Evolutionary conservation across 169 alveolate species (phyloP).

Genomic region (Plasmodium falciparum): DNA sequence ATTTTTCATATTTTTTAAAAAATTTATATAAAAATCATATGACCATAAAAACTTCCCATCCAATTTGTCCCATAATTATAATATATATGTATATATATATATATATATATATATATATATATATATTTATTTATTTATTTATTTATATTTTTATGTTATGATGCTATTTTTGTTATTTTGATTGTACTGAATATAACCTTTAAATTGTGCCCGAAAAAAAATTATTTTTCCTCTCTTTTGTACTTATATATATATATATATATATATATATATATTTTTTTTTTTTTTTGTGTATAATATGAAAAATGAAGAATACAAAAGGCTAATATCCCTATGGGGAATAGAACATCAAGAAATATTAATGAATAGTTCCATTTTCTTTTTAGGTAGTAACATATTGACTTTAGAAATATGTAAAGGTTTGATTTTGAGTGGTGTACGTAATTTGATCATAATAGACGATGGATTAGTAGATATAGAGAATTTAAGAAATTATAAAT

Average conservation of each 20-base stretch:
- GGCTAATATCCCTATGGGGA: constrained; percentile 65
- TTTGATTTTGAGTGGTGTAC: constrained; percentile 28
- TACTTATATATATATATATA: neutral
- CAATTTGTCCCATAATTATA: too few relatives aligned
- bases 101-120: too few relatives aligned
- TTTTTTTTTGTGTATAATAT: constrained; percentile 6
- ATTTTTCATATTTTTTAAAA: too few relatives aligned
- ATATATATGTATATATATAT: too few relatives aligned
- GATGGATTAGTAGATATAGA: constrained; percentile 2
- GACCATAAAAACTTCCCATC: too few relatives aligned
- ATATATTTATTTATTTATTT: neutral
- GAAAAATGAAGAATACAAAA: constrained; percentile 27
- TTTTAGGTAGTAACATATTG: constrained; percentile 34
- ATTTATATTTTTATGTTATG: neutral
- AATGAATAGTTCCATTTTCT: constrained; percentile 21
- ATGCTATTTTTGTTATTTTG: neutral
- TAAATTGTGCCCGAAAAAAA: too few relatives aligned
- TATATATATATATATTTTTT: too few relatives aligned
- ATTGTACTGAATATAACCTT: too few relatives aligned
- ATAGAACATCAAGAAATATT: constrained; percentile 48
- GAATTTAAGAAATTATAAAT: neutral
- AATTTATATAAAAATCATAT: too few relatives aligned
- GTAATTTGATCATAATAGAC: constrained; percentile 29
- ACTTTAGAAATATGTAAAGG: constrained; percentile 42
- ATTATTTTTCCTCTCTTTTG: too few relatives aligned